Base-by-base conservation (phyloP, 2,329 filamentous ascomycete species). In the Fusarium sp. region DNA sequence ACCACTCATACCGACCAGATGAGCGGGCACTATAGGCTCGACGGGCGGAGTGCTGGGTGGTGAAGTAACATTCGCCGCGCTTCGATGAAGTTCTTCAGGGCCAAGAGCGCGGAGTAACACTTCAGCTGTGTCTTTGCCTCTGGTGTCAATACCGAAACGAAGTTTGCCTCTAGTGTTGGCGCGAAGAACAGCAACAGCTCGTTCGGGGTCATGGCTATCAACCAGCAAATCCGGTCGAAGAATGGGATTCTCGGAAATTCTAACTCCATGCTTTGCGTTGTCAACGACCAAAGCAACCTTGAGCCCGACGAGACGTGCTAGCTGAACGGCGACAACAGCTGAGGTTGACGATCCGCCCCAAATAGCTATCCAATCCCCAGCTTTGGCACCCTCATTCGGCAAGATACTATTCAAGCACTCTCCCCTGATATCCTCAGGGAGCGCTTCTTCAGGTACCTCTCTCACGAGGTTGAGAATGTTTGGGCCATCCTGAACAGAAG, bases 331-430 rank as follows among this genome's bases (percentile, higher is more conserved):
- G 12, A 93, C 84, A 70, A 90, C 88, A 0, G 91, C 92, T 3
- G 91, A 93, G 0, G 91, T 93, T 2, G 91, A 92, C 3, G 91
- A 93, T 4, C 89, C 92, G 63, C 92, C 92, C 92, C 92, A 95
- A 51, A 95, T 89, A 4, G 89, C 90, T 42, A 95, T 81, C 88
- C 91, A 94, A 67, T 95, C 92, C 0, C 91, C 91, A 0, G 81
- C 74, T 45, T 83, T 83, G 2, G 90, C 87, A 14, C 90, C 83
- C 70, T 93, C 90, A 0, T 79, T 75, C 3, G 82, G 76, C 0
- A 78, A 71, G 11, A 92, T 88, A 1, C 86, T 85, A 1, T 85
- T 78, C n/a, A 92, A 85, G 62, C 90, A 91, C 78, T 94, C 92
- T 9, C 85, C 78, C 5, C 86, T 81, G 12, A 94, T 88, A 76